Evolutionary conservation across 2,329 filamentous ascomycete genomes (phyloP), one percentile per base, ranked within the genome.

Genomic region (Phialemoniopsis sp.): DNA sequence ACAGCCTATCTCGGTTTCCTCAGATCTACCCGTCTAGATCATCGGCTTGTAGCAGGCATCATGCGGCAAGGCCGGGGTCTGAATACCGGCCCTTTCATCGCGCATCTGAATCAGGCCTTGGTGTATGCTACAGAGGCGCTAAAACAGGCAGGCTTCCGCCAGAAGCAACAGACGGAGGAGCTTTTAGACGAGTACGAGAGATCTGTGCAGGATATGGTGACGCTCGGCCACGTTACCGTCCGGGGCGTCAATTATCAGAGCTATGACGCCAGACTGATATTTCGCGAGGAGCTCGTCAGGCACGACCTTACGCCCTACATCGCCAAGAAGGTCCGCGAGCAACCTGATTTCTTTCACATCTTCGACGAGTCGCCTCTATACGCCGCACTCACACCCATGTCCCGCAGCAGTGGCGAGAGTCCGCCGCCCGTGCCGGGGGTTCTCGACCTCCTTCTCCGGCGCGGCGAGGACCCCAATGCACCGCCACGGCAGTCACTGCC

Each of bases 1-100:
- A 36, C 34, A 16, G 34, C 34, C 10, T 36, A 36, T 15, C 34
- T 36, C 9, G 34, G 34, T 9, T 36, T 36, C 16, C 32, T 19
- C 18, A 18, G 16, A 34, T n/a, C 32, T 19, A 17, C 16, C 26
- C 13, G 32, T 34, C 14, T 15, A 15, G 13, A 19, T 15, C 15
- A 34, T 34, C 16, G 32, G n/a, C n/a, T n/a, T n/a, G n/a, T n/a
- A n/a, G n/a, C n/a, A n/a, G n/a, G n/a, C n/a, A n/a, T n/a, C n/a
- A n/a, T n/a, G n/a, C n/a, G n/a, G n/a, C n/a, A n/a, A n/a, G n/a
- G n/a, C n/a, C n/a, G n/a, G n/a, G n/a, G n/a, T n/a, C n/a, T n/a
- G n/a, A n/a, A n/a, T n/a, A n/a, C n/a, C n/a, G n/a, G n/a, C n/a
- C n/a, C n/a, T n/a, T n/a, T n/a, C n/a, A n/a, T n/a, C n/a, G n/a